Percentiles rank a stretch among this genome's conserved stretches.
These are phyloP conservation scores for Aspergillus taichungensis DNA, from an alignment of 495 filamentous ascomycete species.

Conservation along the genomic window DNA sequence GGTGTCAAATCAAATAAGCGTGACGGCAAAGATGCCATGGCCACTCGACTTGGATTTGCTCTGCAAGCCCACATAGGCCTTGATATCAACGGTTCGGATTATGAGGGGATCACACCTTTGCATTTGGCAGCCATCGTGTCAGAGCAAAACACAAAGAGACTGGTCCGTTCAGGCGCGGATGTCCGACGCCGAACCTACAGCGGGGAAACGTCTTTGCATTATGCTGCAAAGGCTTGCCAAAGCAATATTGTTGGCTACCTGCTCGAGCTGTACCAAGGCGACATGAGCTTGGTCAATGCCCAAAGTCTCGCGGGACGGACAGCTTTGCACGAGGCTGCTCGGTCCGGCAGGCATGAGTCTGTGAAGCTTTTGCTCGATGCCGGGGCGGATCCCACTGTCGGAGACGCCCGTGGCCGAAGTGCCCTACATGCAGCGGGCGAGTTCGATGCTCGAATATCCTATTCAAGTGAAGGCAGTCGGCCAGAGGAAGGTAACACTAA, in stretches of 20 bases:
- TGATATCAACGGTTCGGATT: background rate
- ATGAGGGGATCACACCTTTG: background rate
- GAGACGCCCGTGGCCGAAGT: background rate
- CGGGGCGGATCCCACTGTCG: background rate
- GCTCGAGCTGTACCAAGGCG: background rate
- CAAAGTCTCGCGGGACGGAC: background rate
- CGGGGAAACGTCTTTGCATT: background rate
- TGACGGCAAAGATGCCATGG: background rate
- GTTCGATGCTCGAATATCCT: background rate
- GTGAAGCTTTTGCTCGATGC: background rate
- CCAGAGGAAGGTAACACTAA: too few relatives aligned
- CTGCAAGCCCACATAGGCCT: constrained; percentile 1
- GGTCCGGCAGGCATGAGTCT: background rate
- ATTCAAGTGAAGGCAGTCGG: too few relatives aligned
- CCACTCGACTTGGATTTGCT: background rate
- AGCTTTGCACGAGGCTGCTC: background rate
- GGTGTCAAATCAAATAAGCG: background rate
- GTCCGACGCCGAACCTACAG: background rate
- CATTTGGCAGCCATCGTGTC: background rate
- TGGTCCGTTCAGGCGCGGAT: background rate
- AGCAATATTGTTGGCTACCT: background rate
- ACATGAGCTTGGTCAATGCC: background rate
- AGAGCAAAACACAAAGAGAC: background rate
- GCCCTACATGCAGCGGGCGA: background rate
- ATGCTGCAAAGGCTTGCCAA: background rate